A percentile compares a stretch with the other conserved stretches of the same genome.
These are phyloP conservation scores for Spergularia azorica DNA, from an alignment of 179 eudicot species.

Conservation along the genomic window DNA sequence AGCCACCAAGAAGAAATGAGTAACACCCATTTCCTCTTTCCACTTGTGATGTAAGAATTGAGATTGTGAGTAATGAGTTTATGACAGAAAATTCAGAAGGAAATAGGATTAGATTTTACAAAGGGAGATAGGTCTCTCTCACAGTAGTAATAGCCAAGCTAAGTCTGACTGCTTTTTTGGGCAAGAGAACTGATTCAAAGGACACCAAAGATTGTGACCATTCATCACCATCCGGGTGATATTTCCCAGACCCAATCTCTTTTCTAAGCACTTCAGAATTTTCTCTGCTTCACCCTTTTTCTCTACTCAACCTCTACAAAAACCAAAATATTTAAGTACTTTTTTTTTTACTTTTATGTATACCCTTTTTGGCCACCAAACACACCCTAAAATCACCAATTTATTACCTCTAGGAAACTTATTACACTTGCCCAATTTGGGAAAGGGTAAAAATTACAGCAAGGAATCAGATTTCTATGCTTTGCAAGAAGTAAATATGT, in stretches of 20 bases:
- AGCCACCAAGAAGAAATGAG: no score
- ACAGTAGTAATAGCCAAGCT: slow-evolving; percentile 19
- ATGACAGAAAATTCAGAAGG: no score
- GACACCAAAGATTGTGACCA: slow-evolving; percentile 56
- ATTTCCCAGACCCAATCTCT: slow-evolving; percentile 43
- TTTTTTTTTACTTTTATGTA: not conserved
- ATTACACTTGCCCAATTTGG: slow-evolving; percentile 2
- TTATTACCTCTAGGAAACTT: slow-evolving; percentile 5
- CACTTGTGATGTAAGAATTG: no score
- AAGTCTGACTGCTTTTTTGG: slow-evolving; percentile 39
- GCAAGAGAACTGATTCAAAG: slow-evolving; percentile 70
- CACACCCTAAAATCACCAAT: not conserved
- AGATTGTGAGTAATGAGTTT: no score
- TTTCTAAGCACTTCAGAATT: slow-evolving; percentile 22
- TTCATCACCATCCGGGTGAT: slow-evolving; percentile 43
- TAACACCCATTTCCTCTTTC: no score
- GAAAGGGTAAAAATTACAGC: not conserved
- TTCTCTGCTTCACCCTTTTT: slow-evolving; percentile 16
- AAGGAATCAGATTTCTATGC: not conserved
- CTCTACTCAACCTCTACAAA: slow-evolving; percentile 3
- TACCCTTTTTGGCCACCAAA: slow-evolving; percentile 9
- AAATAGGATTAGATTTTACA: no score
- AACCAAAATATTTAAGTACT: not conserved
- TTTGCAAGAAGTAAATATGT: no score
- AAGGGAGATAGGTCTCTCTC: slow-evolving; percentile 17